Base-by-base conservation (phyloP, 2,329 filamentous ascomycete species). In the Curvularia lunata region DNA sequence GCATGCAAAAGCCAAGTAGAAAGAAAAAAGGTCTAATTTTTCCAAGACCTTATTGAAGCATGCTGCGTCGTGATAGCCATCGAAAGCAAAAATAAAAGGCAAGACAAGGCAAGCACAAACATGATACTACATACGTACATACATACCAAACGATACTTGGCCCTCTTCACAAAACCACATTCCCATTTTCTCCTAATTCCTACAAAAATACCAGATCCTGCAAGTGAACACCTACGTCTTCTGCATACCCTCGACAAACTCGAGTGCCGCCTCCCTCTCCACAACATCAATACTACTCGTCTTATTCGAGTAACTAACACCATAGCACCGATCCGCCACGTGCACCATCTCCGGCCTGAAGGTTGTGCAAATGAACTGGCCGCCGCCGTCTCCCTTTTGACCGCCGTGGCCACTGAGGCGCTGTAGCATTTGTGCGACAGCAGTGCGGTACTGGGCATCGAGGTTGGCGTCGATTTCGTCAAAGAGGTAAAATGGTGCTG, bases 391-490 rank as follows among this genome's bases (percentile, higher is more conserved):
- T 59, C 80, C 78, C 3, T 73, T 74, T 46, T 77, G 67, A 6
- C 73, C 73, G 18, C 71, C 73, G 66, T 72, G 78, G 47, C 79
- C 77, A 30, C 68, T 75, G 47, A 75, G 72, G 67, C 81, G 84
- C 72, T 94, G 84, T 21, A 99, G 84, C 81, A 98, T 91, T 55
- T 91, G 86, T 2, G 95, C 95, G 10, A 99, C 95, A 1, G 95
- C 94, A 1, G 95, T 97, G 60, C 95, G 90, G 81, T 99, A 99
- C 78, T 99, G 95, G 1, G 95, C 93, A 76, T 99, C 95, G 23
- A 99, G 85, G 75, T 99, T 99, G 77, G 95, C 95, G 74, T 99
- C 95, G 63, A 99, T 97, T 79, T 99, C 95, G 77, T 99, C 95
- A 69, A 99, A 99, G 71, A 99, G 93, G 76, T 99, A 97, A 84